These are phyloP conservation scores for Claviceps citrina DNA, from an alignment of 2,329 filamentous ascomycete species.

Conservation along the genomic window DNA sequence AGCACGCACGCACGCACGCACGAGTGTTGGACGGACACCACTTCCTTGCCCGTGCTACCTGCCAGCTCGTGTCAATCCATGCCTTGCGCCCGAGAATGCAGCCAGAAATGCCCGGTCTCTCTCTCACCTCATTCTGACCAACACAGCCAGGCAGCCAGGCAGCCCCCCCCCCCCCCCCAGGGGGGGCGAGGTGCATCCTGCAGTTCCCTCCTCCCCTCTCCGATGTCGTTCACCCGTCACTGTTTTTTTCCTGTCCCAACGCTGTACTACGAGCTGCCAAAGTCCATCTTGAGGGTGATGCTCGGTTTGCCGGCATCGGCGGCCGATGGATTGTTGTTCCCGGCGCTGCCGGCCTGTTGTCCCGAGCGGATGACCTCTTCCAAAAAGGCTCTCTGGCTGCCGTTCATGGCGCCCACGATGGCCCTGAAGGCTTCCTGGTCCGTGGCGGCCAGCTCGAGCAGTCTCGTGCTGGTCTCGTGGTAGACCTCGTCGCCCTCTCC, in stretches of 20 bases:
- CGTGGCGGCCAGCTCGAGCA: conserved; percentile 67
- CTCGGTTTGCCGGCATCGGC: conserved; percentile 48
- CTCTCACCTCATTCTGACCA: too few species aligned
- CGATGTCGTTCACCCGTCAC: too few species aligned
- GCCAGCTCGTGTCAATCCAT: too few species aligned
- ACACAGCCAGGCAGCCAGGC: too few species aligned
- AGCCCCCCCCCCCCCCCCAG: neutral
- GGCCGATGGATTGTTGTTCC: conserved; percentile 24
- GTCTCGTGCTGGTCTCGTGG: conserved; percentile 55
- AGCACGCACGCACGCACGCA: too few species aligned
- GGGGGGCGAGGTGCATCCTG: conserved; percentile 3
- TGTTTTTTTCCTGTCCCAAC: too few species aligned
- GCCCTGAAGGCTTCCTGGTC: conserved; percentile 60
- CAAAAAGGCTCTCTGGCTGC: conserved; percentile 58
- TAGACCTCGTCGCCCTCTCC: conserved; percentile 47
- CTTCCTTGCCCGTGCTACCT: too few species aligned
- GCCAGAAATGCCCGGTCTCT: too few species aligned
- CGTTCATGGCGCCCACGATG: conserved; percentile 56
- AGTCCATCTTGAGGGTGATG: conserved; percentile 92
- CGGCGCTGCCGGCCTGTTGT: conserved; percentile 28
- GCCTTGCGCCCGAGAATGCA: too few species aligned
- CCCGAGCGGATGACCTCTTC: conserved; percentile 65
- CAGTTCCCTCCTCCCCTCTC: too few species aligned
- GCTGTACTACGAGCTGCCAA: conserved; percentile 34
- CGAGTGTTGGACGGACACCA: too few species aligned